A percentile compares a stretch with the other conserved stretches of the same genome.
Conservation (phyloP, 768 basidiomycete genomes). For the Lyophyllum shimeji region DNA sequence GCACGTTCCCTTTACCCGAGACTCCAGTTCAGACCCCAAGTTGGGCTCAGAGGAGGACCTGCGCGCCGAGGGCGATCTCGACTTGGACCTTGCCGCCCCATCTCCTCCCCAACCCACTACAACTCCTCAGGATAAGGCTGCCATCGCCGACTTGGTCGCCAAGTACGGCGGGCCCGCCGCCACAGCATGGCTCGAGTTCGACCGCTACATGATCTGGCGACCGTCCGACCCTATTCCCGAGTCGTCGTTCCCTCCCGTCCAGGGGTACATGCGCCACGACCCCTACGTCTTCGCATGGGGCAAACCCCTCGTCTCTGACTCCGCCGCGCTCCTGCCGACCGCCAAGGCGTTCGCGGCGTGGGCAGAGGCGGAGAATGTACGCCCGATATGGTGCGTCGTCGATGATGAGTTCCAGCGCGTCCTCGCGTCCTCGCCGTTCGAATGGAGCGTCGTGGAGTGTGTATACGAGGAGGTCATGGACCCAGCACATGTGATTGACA, state of each 20-base stretch:
- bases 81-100: not conserved
- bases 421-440: constrained; percentile 37
- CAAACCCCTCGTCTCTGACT: constrained; percentile 52
- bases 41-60: not conserved
- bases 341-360: constrained; percentile 45
- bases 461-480: constrained; percentile 63
- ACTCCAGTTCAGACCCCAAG: not conserved
- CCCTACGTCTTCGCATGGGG: constrained; percentile 64
- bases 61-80: not conserved
- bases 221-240: constrained; percentile 30
- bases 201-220: constrained; percentile 51
- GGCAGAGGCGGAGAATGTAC: constrained; percentile 42
- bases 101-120: not conserved
- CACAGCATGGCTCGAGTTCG: constrained; percentile 70
- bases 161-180: constrained; percentile 66
- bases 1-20: not conserved
- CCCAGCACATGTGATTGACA: constrained; percentile 42
- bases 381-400: constrained; percentile 61
- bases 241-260: constrained; percentile 46
- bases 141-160: constrained; percentile 55
- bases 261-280: constrained; percentile 56
- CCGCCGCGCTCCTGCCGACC: constrained; percentile 32
- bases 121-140: constrained; percentile 20
- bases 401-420: constrained; percentile 50
- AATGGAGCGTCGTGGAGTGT: constrained; percentile 61